These are phyloP conservation scores for Clitopilus hobsonii DNA, from an alignment of 768 basidiomycete genomes.

Conservation along the genomic window DNA sequence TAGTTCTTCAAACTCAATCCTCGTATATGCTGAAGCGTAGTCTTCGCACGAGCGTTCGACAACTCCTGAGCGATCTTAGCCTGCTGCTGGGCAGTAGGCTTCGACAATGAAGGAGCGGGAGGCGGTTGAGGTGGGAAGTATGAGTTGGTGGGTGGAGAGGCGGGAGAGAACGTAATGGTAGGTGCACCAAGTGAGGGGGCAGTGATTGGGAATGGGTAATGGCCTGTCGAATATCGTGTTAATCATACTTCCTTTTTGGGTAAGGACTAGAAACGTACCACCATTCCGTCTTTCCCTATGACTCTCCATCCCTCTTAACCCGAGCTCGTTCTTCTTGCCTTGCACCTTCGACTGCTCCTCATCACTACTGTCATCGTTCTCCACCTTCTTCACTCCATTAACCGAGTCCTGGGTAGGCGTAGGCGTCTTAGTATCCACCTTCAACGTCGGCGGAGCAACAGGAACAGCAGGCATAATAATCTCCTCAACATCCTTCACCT, in stretches of 20 bases:
- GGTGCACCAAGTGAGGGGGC: not conserved
- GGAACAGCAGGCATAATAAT: not conserved
- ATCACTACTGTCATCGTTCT: constrained; percentile 2
- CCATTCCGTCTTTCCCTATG: constrained; percentile 6
- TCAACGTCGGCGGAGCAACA: not conserved
- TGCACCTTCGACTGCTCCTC: not conserved
- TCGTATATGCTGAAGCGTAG: constrained; percentile 26
- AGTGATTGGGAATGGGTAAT: not conserved
- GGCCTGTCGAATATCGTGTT: not conserved
- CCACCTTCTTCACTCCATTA: constrained; percentile 8
- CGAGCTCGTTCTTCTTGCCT: constrained; percentile 1
- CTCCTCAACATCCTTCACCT: constrained; percentile 5
- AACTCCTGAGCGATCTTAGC: constrained; percentile 8
- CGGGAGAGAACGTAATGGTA: constrained; percentile 4
- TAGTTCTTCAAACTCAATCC: constrained; percentile 46
- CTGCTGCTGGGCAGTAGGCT: constrained; percentile 1
- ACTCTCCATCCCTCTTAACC: constrained; percentile 5
- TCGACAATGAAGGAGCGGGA: not conserved
- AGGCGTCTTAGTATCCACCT: not conserved
- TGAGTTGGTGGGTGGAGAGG: constrained; percentile 1
- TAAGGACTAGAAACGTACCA: not conserved
- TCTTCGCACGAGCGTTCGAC: constrained; percentile 25
- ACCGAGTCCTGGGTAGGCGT: not conserved
- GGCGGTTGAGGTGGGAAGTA: constrained; percentile 4
- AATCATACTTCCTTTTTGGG: not conserved